Conservation (phyloP, 805 yeast species). For the Kuraishia cidri region DNA sequence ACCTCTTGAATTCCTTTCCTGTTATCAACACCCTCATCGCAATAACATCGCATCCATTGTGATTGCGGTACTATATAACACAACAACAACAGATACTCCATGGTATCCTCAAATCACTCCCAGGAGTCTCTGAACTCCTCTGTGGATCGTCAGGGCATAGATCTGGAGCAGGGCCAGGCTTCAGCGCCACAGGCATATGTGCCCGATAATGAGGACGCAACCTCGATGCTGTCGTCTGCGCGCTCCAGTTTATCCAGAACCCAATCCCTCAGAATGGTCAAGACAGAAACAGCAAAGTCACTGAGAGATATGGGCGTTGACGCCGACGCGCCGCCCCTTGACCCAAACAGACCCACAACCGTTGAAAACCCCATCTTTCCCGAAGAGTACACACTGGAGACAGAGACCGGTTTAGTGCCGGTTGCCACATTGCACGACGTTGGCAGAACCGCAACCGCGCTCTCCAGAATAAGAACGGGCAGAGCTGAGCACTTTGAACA, state of each 20-base stretch:
- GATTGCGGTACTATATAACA: too few relatives aligned
- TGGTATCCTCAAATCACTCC: too few relatives aligned
- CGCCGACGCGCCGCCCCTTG: conserved; percentile 43
- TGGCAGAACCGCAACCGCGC: conserved; percentile 37
- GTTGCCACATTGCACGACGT: conserved; percentile 58
- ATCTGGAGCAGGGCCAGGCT: too few relatives aligned
- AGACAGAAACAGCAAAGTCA: conserved; percentile 71
- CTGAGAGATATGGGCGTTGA: conserved; percentile 55
- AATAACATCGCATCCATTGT: too few relatives aligned
- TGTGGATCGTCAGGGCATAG: too few relatives aligned
- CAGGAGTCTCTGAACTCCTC: too few relatives aligned
- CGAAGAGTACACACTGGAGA: conserved; percentile 85
- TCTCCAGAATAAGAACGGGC: conserved; percentile 10
- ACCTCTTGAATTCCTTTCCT: too few relatives aligned
- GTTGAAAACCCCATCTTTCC: conserved; percentile 73
- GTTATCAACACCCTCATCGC: too few relatives aligned
- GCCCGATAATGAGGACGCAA: conserved; percentile 36
- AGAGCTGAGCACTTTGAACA: conserved; percentile 10
- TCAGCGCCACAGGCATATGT: conserved; percentile 17
- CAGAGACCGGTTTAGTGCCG: conserved; percentile 82
- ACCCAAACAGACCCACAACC: conserved; percentile 43
- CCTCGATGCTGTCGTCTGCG: conserved; percentile 25
- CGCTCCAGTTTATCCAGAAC: conserved; percentile 16
- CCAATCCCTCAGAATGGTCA: conserved; percentile 29
- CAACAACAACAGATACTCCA: too few relatives aligned